Base-by-base conservation (phyloP, 1,284 basidiomycete genomes). In the Boletus smithii region DNA sequence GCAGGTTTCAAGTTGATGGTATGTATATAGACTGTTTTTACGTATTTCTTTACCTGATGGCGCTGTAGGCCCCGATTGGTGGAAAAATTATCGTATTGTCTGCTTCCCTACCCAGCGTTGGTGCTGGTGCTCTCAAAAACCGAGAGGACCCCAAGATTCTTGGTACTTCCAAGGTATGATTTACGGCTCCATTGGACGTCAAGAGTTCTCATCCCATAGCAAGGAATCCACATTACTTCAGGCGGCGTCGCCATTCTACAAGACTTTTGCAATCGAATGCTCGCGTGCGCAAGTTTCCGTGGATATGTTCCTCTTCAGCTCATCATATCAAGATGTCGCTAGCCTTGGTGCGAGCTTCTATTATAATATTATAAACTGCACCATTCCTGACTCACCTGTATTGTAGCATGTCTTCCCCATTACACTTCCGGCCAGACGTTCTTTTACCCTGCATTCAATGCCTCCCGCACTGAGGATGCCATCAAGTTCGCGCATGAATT, bases 341-440 rank as follows among this genome's bases (percentile, higher is more conserved):
- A 95, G 88, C 49, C 76, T 97, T 29, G 84, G 89, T 89, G 64
- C 16, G 74, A 56, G 7, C 11, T 35, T 44, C 16, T 5, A 13
- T 38, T 10, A 14, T 29, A 8, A 33, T n/a, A 6, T 20, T 39
- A 11, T 31, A 24, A 40, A 31, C 5, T n/a, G n/a, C n/a, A n/a
- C n/a, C n/a, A n/a, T n/a, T n/a, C 26, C 54, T 20, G n/a, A 27
- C 44, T 55, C 37, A 51, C 41, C 2, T 48, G 30, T 44, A 10
- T 40, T 46, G 44, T 22, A 91, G 90, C 89, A 9, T 95, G 85
- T 62, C 76, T 99, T 26, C 97, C 97, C 11, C 89, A 95, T 62
- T 99, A 99, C 71, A 99, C 97, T 13, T 92, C 95, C 49, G 97
- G 97, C 34, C 91, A 97, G 68, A 97, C 95, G 0, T 99, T 94